Conservation (phyloP, 805 yeast genomes). For the Priceomyces melissophilus region DNA sequence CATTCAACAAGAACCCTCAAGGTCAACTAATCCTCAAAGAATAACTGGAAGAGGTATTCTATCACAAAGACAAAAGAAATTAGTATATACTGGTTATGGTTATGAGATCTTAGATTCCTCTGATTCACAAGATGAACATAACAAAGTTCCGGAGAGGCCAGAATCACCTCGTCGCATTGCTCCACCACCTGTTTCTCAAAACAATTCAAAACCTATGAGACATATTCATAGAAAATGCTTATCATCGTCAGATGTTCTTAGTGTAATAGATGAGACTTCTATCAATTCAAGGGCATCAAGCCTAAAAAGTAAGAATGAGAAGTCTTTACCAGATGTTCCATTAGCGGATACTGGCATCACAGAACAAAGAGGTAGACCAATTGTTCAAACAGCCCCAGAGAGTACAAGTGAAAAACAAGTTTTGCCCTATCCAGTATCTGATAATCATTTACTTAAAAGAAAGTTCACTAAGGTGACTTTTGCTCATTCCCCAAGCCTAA, state of each 20-base stretch:
- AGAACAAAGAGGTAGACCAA: background rate
- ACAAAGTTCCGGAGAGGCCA: constrained; percentile 5
- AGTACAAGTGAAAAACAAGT: background rate
- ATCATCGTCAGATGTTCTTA: constrained; percentile 33
- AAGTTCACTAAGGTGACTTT: background rate
- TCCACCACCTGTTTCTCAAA: constrained; percentile 26
- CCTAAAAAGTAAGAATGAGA: constrained; percentile 8
- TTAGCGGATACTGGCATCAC: background rate
- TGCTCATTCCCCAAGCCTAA: constrained; percentile 2
- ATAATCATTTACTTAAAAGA: background rate
- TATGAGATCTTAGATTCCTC: constrained; percentile 34
- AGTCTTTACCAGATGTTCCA: background rate
- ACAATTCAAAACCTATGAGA: constrained; percentile 25
- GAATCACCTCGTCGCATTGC: constrained; percentile 11
- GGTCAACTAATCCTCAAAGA: constrained; percentile 13
- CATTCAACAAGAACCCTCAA: constrained; percentile 3
- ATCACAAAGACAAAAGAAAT: constrained; percentile 9
- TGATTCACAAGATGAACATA: constrained; percentile 14
- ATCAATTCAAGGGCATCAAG: constrained; percentile 30
- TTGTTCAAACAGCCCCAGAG: too few relatives aligned
- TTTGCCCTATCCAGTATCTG: background rate
- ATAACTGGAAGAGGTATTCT: constrained; percentile 6
- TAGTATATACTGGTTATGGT: constrained; percentile 33
- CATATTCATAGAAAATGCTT: constrained; percentile 15
- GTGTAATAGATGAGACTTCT: constrained; percentile 41